Evolutionary conservation across 2,329 filamentous ascomycete genomes (phyloP), one percentile per base, ranked within the genome.

Genomic region (Fusarium duplospermum): DNA sequence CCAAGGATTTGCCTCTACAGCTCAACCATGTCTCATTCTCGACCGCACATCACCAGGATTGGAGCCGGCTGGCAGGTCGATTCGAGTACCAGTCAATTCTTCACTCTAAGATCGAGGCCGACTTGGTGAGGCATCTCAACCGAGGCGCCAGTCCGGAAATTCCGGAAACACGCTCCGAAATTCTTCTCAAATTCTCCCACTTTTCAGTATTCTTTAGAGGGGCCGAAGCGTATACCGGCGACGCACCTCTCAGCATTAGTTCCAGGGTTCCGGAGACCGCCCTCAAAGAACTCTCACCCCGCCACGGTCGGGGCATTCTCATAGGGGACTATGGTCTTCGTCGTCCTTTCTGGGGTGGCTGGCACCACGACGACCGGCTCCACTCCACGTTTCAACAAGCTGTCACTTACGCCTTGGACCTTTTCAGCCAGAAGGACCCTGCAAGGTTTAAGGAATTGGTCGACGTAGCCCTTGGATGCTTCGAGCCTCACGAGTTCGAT

Each of bases 11-110:
- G 0, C 64, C 58, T 3, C n/a, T 68, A 5, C 9, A 0, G 0
- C 1, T 64, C 3, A 67, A 64, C 1, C 8, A 27, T 4, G 14
- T 70, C 18, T 59, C 58, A 0, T 67, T 70, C n/a, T 67, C 64
- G 2, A 64, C 59, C 14, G 3, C 58, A 2, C 40, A 47, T 9
- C 33, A 38, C 0, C 20, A 29, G 0, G 6, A 38, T 1, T 52
- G 3, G 42, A 67, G 11, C 10, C 16, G 50, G 31, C 60, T 60
- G 52, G 64, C 64, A 14, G 64, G 64, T 8, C 59, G 52, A 4
- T 63, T 64, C 7, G 18, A 47, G 5, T 20, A 38, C 5, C 11
- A 47, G 2, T 63, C 64, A 1, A 36, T 10, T 1, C 31, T 52
- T 16, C 14, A 38, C 52, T 29, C 6, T 2, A 8, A 4, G 5